These are phyloP conservation scores for Paspalum notatum DNA, from an alignment of 176 grass and related monocot species.

Conservation along the genomic window DNA sequence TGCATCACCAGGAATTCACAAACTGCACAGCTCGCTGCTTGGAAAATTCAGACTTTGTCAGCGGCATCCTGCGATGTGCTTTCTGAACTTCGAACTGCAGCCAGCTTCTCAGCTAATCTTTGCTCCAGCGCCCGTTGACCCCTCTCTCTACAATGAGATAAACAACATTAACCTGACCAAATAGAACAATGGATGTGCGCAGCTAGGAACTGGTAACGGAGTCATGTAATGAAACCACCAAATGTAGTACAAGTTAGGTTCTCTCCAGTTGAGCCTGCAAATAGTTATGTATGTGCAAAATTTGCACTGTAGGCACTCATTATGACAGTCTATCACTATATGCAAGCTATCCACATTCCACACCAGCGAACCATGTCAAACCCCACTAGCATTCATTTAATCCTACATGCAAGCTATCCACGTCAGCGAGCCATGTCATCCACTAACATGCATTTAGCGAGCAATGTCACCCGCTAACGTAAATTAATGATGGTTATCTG, in stretches of 20 bases:
- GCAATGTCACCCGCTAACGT: too few relatives aligned
- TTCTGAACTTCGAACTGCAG: conserved; percentile 50
- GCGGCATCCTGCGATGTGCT: conserved; percentile 41
- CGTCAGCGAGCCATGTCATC: too few relatives aligned
- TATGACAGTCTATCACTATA: too few relatives aligned
- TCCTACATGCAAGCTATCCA: too few relatives aligned
- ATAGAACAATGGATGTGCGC: background rate
- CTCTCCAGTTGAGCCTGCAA: too few relatives aligned
- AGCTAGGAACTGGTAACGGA: background rate
- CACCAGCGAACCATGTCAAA: too few relatives aligned
- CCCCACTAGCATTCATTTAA: too few relatives aligned
- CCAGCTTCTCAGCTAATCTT: conserved; percentile 89
- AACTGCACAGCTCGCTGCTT: conserved; percentile 7
- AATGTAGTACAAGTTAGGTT: background rate
- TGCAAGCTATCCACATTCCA: too few relatives aligned
- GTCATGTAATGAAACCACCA: background rate
- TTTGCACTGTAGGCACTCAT: too few relatives aligned
- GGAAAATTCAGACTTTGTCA: conserved; percentile 72
- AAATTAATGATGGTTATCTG: too few relatives aligned
- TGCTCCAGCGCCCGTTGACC: conserved; percentile 95
- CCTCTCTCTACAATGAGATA: conserved; percentile 64
- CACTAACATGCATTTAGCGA: too few relatives aligned
- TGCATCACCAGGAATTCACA: conserved; percentile 26
- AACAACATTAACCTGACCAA: conserved; percentile 3
- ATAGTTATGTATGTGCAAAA: too few relatives aligned